Evolutionary conservation across 306 rosid genomes (phyloP).

Genomic region (Spatholobus suberectus): DNA sequence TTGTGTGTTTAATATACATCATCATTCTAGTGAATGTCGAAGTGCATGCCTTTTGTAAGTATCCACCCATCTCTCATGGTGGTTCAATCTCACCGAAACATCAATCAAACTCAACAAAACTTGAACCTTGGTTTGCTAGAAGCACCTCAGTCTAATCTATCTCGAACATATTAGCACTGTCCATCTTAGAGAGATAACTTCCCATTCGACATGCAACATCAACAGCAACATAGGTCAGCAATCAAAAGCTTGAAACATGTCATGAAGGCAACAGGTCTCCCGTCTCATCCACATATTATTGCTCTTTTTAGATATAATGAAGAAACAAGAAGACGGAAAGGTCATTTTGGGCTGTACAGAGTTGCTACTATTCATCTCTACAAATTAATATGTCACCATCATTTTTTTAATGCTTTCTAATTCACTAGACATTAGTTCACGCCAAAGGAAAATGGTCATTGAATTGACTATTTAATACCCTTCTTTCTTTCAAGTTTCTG

Average conservation of each 20-base stretch:
- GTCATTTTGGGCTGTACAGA: conserved; percentile 22
- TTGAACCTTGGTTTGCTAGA: no score
- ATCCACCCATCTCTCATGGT: no score
- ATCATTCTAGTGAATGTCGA: no score
- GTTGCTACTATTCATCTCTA: conserved; percentile 25
- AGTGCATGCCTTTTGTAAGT: no score
- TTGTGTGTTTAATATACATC: no score
- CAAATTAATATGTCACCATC: conserved; percentile 11
- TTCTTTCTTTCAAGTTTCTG: not conserved
- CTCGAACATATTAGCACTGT: no score
- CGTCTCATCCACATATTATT: conserved; percentile 23
- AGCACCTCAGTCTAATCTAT: no score
- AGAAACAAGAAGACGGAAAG: conserved; percentile 9
- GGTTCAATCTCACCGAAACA: no score
- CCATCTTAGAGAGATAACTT: no score
- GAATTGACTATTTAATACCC: not conserved
- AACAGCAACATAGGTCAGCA: conserved; percentile 30
- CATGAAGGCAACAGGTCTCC: conserved; percentile 5
- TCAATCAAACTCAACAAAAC: no score
- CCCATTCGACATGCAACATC: conserved; percentile 53
- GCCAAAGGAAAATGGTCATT: conserved; percentile 9
- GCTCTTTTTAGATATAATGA: conserved; percentile 22
- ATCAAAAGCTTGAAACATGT: conserved; percentile 21
- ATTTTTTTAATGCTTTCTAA: conserved; percentile 48
- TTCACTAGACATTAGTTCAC: conserved; percentile 41